phyloP scores from a whole-genome alignment of 805 yeast genomes.

The Wickerhamomyces queroliae region DNA sequence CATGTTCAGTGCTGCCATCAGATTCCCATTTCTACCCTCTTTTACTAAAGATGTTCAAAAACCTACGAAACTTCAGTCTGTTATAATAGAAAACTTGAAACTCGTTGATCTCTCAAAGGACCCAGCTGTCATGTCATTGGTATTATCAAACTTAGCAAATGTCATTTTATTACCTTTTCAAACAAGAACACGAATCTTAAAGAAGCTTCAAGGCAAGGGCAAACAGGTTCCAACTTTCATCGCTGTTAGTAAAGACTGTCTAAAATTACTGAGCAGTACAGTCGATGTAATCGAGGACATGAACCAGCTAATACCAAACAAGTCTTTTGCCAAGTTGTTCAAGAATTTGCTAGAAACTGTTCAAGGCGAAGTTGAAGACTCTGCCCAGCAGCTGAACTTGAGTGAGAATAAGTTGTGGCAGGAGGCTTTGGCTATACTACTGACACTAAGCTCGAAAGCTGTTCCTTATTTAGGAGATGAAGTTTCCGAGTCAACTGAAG shows the following conservation, averaged over 20 bases:
- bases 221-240: constrained; percentile 56
- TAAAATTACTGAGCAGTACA: constrained; percentile 33
- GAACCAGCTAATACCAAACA: constrained; percentile 35
- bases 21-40: constrained; percentile 69
- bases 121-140: constrained; percentile 32
- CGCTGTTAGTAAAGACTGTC: constrained; percentile 47
- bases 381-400: constrained; percentile 8
- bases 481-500: constrained; percentile 3
- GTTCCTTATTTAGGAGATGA: constrained; percentile 15
- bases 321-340: constrained; percentile 38
- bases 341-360: constrained; percentile 49
- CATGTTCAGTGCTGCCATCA: constrained; percentile 58
- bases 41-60: constrained; percentile 46
- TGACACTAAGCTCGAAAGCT: constrained; percentile 26
- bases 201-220: constrained; percentile 38
- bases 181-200: constrained; percentile 49
- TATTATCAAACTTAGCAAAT: constrained; percentile 49
- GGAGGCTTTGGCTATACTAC: constrained; percentile 38
- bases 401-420: constrained; percentile 44
- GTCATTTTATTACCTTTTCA: constrained; percentile 57
- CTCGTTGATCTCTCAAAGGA: constrained; percentile 24
- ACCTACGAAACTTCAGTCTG: constrained; percentile 58
- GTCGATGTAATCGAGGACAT: constrained; percentile 28
- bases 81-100: constrained; percentile 47
- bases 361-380: constrained; percentile 33